phyloP scores from a whole-genome alignment of 108 stramenopile genomes.

The Pseudonitzschia multistriata region DNA sequence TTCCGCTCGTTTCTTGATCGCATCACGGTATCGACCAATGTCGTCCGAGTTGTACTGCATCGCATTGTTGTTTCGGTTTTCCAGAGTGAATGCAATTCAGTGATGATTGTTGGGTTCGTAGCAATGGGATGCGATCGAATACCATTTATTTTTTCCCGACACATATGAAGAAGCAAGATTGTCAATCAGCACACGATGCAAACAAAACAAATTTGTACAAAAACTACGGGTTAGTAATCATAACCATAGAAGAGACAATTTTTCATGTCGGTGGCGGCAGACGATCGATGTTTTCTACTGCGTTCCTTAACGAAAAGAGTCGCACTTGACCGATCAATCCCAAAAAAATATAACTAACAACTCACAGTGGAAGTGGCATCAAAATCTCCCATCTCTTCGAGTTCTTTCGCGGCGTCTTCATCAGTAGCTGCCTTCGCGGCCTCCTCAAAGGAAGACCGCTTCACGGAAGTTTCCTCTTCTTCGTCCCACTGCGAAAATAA shows the following conservation, averaged over 20 bases:
- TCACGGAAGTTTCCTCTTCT: constrained; percentile 20
- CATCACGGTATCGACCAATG: constrained; percentile 58
- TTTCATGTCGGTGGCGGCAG: too few species aligned
- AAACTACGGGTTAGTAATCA: neutral
- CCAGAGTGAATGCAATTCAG: neutral
- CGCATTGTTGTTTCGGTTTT: neutral
- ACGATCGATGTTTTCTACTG: too few species aligned
- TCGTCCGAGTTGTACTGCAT: constrained; percentile 41
- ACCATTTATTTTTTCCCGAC: too few species aligned
- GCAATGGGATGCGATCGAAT: too few species aligned
- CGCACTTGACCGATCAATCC: neutral
- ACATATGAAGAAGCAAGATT: too few species aligned
- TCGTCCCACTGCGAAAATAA: constrained; percentile 39
- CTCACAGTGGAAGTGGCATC: constrained; percentile 41
- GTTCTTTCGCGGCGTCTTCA: constrained; percentile 8
- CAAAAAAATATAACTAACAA: neutral
- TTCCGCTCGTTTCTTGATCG: constrained; percentile 61
- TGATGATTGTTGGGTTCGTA: too few species aligned
- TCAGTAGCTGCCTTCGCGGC: neutral
- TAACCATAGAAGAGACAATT: neutral
- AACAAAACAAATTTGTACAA: neutral
- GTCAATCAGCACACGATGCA: neutral
- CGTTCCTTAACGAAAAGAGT: neutral
- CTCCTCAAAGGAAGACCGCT: neutral
- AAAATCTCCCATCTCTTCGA: constrained; percentile 43